Base-by-base conservation (phyloP, 257 asterid genomes). In the Datura wrightii region DNA sequence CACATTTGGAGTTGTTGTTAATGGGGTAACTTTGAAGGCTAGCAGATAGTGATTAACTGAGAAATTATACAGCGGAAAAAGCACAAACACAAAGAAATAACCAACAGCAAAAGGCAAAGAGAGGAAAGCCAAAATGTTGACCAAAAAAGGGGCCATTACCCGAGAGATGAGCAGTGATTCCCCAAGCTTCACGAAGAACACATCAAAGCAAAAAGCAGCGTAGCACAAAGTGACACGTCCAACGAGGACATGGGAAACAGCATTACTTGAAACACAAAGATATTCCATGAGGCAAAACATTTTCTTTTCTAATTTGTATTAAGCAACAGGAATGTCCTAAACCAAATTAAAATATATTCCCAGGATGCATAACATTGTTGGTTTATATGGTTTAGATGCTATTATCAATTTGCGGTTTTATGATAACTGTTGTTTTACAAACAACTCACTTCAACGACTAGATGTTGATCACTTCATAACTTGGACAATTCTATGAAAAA, bases 11-110 rank as follows among this genome's bases (percentile, higher is more conserved):
- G 76, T 37, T 36, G 76, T 37, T 36, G 76, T 66, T 37, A 36
- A 37, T 66, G 36, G 74, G 74, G 48, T 15, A 37, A 66, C 24
- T 66, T 37, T 37, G 76, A 37, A 66, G 46, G 24, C 50, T 37
- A 66, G 76, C 19, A 66, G 76, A 37, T 15, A 37, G 76, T 37
- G 15, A 66, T 66, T 66, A 66, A 66, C 50, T 65, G 76, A 37
- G 76, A 66, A 37, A 37, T 37, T 36, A 37, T 15, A 65, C 44
- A 65, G 44, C 10, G 48, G 76, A 66, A 13, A 66, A 66, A 37
- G 76, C 76, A 66, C 48, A 37, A 24, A 10, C 48, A 0, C 76
- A 37, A 66, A 66, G 48, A 36, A 66, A 66, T 37, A 37, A 37
- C 76, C 76, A 66, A 66, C 76, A 66, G 11, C 46, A 66, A 66